Conservation (phyloP, 768 basidiomycete species). For the Leccinum boreale region DNA sequence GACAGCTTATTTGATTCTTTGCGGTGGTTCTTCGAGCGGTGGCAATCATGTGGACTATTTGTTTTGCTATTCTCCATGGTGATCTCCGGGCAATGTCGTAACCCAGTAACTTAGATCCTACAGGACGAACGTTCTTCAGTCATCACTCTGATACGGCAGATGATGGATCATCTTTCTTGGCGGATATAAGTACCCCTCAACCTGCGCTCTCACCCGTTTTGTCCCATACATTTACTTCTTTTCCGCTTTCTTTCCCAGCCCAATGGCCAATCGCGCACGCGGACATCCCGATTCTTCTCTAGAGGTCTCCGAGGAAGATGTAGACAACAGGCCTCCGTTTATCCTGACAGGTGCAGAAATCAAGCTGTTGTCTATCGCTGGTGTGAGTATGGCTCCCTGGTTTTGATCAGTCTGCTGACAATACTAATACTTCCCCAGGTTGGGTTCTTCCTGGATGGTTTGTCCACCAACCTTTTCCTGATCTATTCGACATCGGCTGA, state of each 20-base stretch:
- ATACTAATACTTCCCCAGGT: slow-evolving; percentile 36
- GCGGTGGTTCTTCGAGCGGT: not conserved
- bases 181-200: slow-evolving; percentile 2
- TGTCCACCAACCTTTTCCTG: slow-evolving; percentile 12
- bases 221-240: not conserved
- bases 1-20: not conserved
- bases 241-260: not conserved
- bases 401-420: not conserved
- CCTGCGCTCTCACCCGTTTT: not conserved
- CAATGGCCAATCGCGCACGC: slow-evolving; percentile 11
- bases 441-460: slow-evolving; percentile 71
- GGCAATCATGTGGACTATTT: not conserved
- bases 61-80: slow-evolving; percentile 1
- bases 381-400: slow-evolving; percentile 36
- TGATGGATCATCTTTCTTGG: not conserved
- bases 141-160: not conserved
- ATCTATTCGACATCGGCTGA: not conserved
- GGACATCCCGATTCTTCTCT: slow-evolving; percentile 12
- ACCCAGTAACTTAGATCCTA: not conserved
- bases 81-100: slow-evolving; percentile 4
- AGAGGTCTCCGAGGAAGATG: slow-evolving; percentile 28
- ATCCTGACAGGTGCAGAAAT: slow-evolving; percentile 45
- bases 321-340: slow-evolving; percentile 35
- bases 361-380: slow-evolving; percentile 60
- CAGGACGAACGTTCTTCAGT: slow-evolving; percentile 13